Conservation (phyloP, 164 flowering plant genomes). For the Piper betle region DNA sequence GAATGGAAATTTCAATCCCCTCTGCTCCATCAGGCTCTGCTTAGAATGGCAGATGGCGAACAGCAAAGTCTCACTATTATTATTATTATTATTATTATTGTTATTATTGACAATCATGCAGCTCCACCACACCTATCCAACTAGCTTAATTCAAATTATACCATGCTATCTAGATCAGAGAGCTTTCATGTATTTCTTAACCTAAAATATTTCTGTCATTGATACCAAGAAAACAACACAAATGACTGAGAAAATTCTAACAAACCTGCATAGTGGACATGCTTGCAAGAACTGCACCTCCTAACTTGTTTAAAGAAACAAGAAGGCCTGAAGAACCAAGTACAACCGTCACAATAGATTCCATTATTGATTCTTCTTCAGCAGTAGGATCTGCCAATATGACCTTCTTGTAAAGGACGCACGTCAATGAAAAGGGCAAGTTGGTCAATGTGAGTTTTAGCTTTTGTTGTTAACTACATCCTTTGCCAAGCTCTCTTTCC, state of each 20-base stretch:
- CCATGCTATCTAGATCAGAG: too few relatives aligned
- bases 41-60: too few relatives aligned
- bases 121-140: too few relatives aligned
- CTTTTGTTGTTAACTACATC: constrained; percentile 67
- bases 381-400: constrained; percentile 83
- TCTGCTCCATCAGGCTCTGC: too few relatives aligned
- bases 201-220: too few relatives aligned
- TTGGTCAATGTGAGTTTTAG: constrained; percentile 40
- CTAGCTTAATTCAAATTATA: too few relatives aligned
- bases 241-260: constrained; percentile 1
- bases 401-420: constrained; percentile 73
- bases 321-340: constrained; percentile 55
- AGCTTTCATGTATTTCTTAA: too few relatives aligned
- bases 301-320: constrained; percentile 83
- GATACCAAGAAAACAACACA: too few relatives aligned
- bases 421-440: constrained; percentile 72
- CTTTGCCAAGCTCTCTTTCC: constrained; percentile 23
- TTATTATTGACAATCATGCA: too few relatives aligned
- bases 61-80: too few relatives aligned
- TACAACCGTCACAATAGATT: constrained; percentile 51
- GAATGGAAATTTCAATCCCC: too few relatives aligned
- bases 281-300: constrained; percentile 72
- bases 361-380: constrained; percentile 52
- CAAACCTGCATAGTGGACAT: constrained; percentile 61
- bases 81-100: too few relatives aligned